phyloP scores from a whole-genome alignment of 345 rosid genomes.

The Combretum micranthum region DNA sequence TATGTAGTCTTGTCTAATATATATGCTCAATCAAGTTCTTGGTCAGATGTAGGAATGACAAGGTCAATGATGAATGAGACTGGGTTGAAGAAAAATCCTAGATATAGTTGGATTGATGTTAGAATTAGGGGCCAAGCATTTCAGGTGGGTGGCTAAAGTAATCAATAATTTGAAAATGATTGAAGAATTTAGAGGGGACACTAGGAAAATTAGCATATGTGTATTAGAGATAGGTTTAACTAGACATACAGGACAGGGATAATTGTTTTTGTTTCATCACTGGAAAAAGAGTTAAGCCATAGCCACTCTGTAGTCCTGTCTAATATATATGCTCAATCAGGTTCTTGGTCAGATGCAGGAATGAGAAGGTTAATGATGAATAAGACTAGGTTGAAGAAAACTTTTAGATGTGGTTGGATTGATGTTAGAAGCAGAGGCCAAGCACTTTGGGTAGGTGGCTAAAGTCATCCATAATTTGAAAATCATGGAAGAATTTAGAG shows the following conservation, averaged over 20 bases:
- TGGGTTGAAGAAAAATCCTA: conserved; percentile 32
- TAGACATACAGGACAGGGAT: conserved; percentile 12
- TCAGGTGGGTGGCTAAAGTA: conserved; percentile 5
- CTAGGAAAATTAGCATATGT: conserved; percentile 7
- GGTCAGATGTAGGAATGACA: conserved; percentile 31
- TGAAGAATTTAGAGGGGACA: conserved; percentile 7
- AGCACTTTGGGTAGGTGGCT: too few species aligned
- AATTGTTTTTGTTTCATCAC: conserved; percentile 3
- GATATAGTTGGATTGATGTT: conserved; percentile 46
- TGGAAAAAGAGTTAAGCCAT: conserved; percentile 9
- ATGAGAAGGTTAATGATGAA: too few species aligned
- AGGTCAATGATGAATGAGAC: conserved; percentile 26
- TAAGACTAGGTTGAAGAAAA: too few species aligned
- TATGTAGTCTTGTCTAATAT: conserved; percentile 24
- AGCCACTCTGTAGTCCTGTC: conserved; percentile 4
- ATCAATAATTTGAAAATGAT: conserved; percentile 2
- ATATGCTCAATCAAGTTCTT: conserved; percentile 30
- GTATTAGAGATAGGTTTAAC: conserved; percentile 10
- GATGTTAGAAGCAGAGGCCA: too few species aligned
- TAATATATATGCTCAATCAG: too few species aligned
- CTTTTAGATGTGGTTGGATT: too few species aligned
- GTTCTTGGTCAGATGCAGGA: too few species aligned
- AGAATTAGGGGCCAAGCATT: conserved; percentile 6
- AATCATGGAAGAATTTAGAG: too few species aligned
- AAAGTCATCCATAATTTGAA: too few species aligned